Percentiles rank a stretch among this genome's conserved stretches.
phyloP scores from a whole-genome alignment of 2,329 filamentous ascomycete species.

The Zelopaecilomyces penicillatus region DNA sequence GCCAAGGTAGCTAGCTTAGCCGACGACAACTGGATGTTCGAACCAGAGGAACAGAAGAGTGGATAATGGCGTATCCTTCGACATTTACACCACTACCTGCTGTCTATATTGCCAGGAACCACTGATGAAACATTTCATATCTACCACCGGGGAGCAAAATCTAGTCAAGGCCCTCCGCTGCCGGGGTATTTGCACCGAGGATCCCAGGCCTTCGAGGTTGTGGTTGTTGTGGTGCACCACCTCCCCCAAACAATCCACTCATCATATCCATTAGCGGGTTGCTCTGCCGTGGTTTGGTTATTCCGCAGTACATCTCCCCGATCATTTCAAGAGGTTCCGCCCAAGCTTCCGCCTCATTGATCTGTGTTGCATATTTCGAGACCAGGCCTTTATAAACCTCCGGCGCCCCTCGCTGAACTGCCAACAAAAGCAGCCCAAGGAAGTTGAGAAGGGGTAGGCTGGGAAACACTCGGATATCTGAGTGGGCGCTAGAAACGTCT shows the following conservation, averaged over 20 bases:
- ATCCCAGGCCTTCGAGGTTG: slow-evolving; percentile 33
- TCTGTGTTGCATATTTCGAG: slow-evolving; percentile 69
- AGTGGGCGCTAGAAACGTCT: slow-evolving; percentile 65
- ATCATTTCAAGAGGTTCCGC: slow-evolving; percentile 75
- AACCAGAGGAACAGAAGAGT: slow-evolving; percentile 51
- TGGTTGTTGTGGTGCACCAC: slow-evolving; percentile 38
- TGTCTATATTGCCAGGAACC: slow-evolving; percentile 13
- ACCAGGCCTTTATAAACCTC: slow-evolving; percentile 77
- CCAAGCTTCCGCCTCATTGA: slow-evolving; percentile 73
- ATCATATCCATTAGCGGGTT: slow-evolving; percentile 98
- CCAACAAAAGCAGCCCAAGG: slow-evolving; percentile 72
- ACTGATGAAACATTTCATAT: slow-evolving; percentile 15
- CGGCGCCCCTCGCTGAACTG: slow-evolving; percentile 68
- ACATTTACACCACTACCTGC: slow-evolving; percentile 10
- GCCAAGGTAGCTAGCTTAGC: slow-evolving; percentile 65
- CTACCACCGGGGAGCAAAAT: slow-evolving; percentile 4
- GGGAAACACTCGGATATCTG: slow-evolving; percentile 76
- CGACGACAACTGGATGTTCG: slow-evolving; percentile 90
- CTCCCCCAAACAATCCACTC: slow-evolving; percentile 84
- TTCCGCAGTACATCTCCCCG: slow-evolving; percentile 94
- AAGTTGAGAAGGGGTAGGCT: slow-evolving; percentile 94
- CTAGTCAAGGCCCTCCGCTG: slow-evolving; percentile 53
- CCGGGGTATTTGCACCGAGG: slow-evolving; percentile 39
- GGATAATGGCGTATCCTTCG: slow-evolving; percentile 8
- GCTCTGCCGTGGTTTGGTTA: slow-evolving; percentile 77